Evolutionary conservation across 148 eudicot species (phyloP), one percentile per base, ranked within the genome.

Genomic region (Diospyros kaki): DNA sequence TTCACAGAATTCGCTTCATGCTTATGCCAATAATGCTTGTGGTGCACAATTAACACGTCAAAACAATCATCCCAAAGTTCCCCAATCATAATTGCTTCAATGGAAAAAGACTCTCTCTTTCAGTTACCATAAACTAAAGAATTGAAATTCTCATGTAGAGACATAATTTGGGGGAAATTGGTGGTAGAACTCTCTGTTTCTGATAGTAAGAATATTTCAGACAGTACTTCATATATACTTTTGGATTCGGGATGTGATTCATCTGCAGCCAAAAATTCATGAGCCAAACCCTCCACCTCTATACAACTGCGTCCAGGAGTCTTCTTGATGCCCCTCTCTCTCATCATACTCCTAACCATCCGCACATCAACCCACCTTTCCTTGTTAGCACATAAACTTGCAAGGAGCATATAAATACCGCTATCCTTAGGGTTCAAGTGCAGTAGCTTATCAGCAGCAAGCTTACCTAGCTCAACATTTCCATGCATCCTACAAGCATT

Each of bases 271-370:
- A 83, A 78, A 80, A 90, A 88, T 58, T 88, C 92, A 65, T 87
- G 89, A 61, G 78, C 83, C 75, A 80, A 54, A 58, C 92, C 92
- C 80, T 84, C 89, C 63, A 90, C 84, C 81, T 88, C 96, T 51
- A 90, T 84, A 40, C 67, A 82, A 79, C 96, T 90, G 72, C 86
- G 77, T n/a, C 96, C 96, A 6, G 84, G 90, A 59, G 80, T 88
- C 83, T 90, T 90, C 84, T 78, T 87, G 11, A 88, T 70, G 64
- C 96, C 90, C 61, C 81, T 88, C 62, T 81, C 88, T 79, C 87
- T 84, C 96, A 90, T 90, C 82, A 87, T 55, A 68, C 86, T 87
- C 80, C 96, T 80, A 75, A 84, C 82, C 39, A n/a, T 28, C 28
- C 85, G 82, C 39, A 90, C 96, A 71, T 88, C 92, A 54, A 54